These are phyloP conservation scores for Metroxylon sagu DNA, from an alignment of 176 grass and related monocot genomes.

Conservation along the genomic window DNA sequence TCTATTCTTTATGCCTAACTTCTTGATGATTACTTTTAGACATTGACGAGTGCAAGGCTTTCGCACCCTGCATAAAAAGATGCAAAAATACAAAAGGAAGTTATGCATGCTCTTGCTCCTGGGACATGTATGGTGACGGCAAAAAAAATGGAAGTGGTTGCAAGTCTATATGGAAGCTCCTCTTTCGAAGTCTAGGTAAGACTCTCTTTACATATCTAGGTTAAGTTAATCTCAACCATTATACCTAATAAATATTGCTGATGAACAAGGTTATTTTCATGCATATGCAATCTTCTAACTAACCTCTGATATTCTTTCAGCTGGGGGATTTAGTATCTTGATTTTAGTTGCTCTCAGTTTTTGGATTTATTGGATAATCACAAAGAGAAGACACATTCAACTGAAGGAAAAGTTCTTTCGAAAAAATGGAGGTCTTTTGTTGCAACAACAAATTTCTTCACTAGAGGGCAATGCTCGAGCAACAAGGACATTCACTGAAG, in stretches of 20 bases:
- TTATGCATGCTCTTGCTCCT: slow-evolving; percentile 1
- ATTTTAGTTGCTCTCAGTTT: neutral
- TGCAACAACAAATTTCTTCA: neutral
- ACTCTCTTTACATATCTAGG: neutral
- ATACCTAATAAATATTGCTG: too few relatives aligned
- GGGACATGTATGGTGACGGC: slow-evolving; percentile 12
- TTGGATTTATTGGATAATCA: neutral
- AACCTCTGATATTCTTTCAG: neutral
- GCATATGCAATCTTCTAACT: too few relatives aligned
- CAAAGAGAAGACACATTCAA: neutral
- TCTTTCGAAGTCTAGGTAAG: neutral
- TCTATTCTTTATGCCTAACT: too few relatives aligned
- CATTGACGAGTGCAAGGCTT: neutral
- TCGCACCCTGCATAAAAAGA: neutral
- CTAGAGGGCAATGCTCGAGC: neutral
- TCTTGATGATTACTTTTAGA: neutral
- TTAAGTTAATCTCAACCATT: too few relatives aligned
- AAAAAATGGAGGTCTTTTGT: neutral
- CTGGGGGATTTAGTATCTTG: neutral
- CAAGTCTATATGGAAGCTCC: neutral
- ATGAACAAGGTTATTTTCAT: too few relatives aligned
- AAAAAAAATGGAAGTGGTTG: neutral
- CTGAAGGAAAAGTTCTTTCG: slow-evolving; percentile 1
- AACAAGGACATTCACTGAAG: neutral
- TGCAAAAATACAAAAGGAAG: neutral